Percentiles rank a stretch among this genome's conserved stretches.
Conservation (phyloP, 768 basidiomycete species). For the Cyclocybe aegerita region DNA sequence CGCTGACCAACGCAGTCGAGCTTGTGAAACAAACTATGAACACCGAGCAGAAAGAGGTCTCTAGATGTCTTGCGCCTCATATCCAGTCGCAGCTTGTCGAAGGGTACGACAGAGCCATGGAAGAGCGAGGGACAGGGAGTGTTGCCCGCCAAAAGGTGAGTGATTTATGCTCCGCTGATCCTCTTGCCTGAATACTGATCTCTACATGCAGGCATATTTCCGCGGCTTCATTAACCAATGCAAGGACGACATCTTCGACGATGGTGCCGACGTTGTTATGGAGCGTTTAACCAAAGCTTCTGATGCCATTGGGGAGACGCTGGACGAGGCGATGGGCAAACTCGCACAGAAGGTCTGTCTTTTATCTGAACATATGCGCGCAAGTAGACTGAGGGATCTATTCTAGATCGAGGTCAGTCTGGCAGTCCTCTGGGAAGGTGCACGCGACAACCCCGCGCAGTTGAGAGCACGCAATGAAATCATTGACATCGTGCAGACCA, state of each 20-base stretch:
- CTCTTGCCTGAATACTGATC: background rate
- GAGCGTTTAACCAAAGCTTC: conserved; percentile 45
- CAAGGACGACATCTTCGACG: conserved; percentile 53
- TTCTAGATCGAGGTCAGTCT: conserved; percentile 39
- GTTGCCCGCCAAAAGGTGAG: conserved; percentile 60
- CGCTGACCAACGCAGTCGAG: conserved; percentile 46
- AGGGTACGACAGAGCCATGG: conserved; percentile 54
- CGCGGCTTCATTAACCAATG: conserved; percentile 38
- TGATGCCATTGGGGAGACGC: conserved; percentile 46
- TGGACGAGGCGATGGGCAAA: conserved; percentile 43
- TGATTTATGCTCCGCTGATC: background rate
- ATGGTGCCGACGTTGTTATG: conserved; percentile 50
- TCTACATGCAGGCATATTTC: conserved; percentile 41
- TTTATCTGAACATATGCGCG: background rate
- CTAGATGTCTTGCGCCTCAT: conserved; percentile 55
- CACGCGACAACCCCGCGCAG: conserved; percentile 48
- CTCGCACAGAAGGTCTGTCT: conserved; percentile 55
- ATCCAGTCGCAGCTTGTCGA: conserved; percentile 49
- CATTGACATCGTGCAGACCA: conserved; percentile 32
- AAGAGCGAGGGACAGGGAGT: conserved; percentile 53
- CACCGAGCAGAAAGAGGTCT: conserved; percentile 58
- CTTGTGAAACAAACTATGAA: conserved; percentile 50
- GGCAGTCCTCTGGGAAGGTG: conserved; percentile 59
- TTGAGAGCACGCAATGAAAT: conserved; percentile 36
- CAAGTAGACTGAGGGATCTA: background rate